Conservation (phyloP, 768 basidiomycete species). For the Roridomyces roridus region DNA sequence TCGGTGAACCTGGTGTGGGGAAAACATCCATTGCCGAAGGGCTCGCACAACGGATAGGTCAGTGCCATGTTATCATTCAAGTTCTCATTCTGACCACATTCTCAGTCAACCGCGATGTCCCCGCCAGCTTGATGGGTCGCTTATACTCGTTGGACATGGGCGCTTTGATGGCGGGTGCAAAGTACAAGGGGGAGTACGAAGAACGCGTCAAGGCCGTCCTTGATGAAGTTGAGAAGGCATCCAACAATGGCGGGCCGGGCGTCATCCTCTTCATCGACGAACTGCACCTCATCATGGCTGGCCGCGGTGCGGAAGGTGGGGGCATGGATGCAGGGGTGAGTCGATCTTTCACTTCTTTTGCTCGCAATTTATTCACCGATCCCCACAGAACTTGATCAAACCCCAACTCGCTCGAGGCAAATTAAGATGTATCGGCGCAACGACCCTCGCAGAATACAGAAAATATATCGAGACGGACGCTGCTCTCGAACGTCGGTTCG, state of each 20-base stretch:
- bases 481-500: conserved; percentile 90
- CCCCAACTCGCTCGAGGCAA: conserved; percentile 90
- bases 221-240: conserved; percentile 90
- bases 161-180: conserved; percentile 88
- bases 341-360: too few species aligned
- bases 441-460: conserved; percentile 90
- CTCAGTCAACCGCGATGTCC: conserved; percentile 86
- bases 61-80: too few species aligned
- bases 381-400: conserved; percentile 74
- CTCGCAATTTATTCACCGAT: too few species aligned
- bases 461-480: conserved; percentile 94
- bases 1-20: conserved; percentile 94
- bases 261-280: conserved; percentile 97
- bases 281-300: conserved; percentile 92
- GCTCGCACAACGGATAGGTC: conserved; percentile 84
- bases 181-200: conserved; percentile 96
- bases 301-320: conserved; percentile 78
- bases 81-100: too few species aligned
- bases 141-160: conserved; percentile 94
- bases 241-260: conserved; percentile 73
- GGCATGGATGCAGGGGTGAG: conserved; percentile 85
- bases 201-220: conserved; percentile 93
- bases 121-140: conserved; percentile 71
- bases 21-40: conserved; percentile 97
- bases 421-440: conserved; percentile 81